Base-by-base conservation (phyloP, 371 early-diverging fungal species). In the Mucor ambiguus region DNA sequence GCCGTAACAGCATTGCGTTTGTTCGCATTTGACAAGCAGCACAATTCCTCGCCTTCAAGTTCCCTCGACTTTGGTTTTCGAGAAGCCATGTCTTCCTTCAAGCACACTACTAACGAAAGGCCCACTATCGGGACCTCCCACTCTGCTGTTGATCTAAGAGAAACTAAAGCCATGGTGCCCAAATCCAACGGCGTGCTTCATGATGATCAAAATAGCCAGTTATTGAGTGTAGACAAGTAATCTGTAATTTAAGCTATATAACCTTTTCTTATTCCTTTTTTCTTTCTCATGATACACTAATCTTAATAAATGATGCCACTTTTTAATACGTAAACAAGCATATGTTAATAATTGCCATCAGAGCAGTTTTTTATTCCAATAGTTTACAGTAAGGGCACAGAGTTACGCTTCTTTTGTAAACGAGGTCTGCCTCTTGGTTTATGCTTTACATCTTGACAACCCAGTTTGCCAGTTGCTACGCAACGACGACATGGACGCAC, bases 1-100 rank as follows among this genome's bases (percentile, higher is more conserved):
- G 79, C 87, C 0, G 89, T 88, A 26, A 90, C 88, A 62, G 86
- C 88, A 14, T 67, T 90, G 38, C 71, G 89, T 46, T 54, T 83
- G 18, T 83, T 83, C 67, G 80, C 81, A 26, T 78, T 81, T 71
- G 82, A 83, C 43, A 82, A 79, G 49, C 80, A 79, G 44, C 84
- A 83, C 43, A 81, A 79, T 58, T 58, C 79, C 0, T 77, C 80
- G 3, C 81, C 81, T 22, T 73, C 78, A 1, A 79, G 68, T 37
- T 81, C 81, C 2, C 58, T 83, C 10, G 81, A 82, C 43, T 82
- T 84, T 69, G 85, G 85, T 11, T 81, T 84, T 28, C 74, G 81
- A 35, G 85, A 84, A 67, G 85, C 85, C 62, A 83, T 83, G 76
- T 80, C 83, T 6, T 80, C 83, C 10, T 83, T 83, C 48, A 72